Conservation (phyloP, 169 alveolate species). For the Plasmodium gaboni region DNA sequence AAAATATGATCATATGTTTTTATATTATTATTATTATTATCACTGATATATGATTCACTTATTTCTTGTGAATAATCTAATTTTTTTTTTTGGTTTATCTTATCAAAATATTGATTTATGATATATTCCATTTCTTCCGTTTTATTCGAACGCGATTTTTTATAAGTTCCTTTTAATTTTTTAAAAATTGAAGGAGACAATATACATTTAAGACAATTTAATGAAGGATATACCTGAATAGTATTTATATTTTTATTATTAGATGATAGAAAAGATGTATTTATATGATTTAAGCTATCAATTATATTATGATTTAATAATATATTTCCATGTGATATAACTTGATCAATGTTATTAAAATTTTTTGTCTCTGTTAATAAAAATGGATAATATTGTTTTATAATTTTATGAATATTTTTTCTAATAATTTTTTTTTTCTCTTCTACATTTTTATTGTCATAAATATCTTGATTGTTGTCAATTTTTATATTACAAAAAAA, state of each 20-base stretch:
- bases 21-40: not conserved
- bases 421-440: slow-evolving; percentile 21
- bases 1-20: not conserved
- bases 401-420: slow-evolving; percentile 46
- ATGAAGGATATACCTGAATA: slow-evolving; percentile 39
- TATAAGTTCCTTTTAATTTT: slow-evolving; percentile 30
- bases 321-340: slow-evolving; percentile 71
- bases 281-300: not conserved
- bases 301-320: not conserved
- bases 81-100: not conserved
- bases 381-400: slow-evolving; percentile 53
- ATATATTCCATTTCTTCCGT: slow-evolving; percentile 40
- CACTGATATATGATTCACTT: not conserved
- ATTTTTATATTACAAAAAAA: not conserved
- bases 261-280: not conserved
- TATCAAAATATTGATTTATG: slow-evolving; percentile 8
- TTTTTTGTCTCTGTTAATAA: slow-evolving; percentile 58
- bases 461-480: not conserved
- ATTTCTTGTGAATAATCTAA: not conserved
- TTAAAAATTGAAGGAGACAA: slow-evolving; percentile 15
- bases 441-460: not conserved
- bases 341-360: slow-evolving; percentile 5
- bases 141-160: slow-evolving; percentile 33
- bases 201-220: slow-evolving; percentile 41
- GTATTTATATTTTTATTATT: slow-evolving; percentile 6